A percentile compares a stretch with the other conserved stretches of the same genome.
phyloP scores from a whole-genome alignment of 768 basidiomycete genomes.

The Mycena amicta region DNA sequence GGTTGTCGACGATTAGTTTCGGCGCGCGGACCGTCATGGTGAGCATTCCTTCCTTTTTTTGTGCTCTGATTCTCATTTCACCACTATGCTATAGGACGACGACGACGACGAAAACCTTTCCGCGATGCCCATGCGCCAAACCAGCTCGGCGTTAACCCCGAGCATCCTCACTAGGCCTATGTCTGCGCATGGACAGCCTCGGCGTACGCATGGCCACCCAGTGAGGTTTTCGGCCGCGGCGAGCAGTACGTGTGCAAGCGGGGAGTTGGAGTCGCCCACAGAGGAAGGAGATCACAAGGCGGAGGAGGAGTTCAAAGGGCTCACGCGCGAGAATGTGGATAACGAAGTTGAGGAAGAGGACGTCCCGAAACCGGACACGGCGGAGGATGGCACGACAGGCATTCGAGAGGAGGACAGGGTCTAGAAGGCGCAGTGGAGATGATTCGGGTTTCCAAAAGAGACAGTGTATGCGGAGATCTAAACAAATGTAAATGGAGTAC shows the following conservation, averaged over 20 bases:
- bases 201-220: not conserved
- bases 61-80: too few species aligned
- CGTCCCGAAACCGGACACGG: too few species aligned
- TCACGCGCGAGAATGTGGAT: not conserved
- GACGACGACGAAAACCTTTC: not conserved
- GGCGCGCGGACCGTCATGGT: too few species aligned
- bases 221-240: not conserved
- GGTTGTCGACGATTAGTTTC: too few species aligned
- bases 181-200: not conserved
- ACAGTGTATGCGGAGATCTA: too few species aligned
- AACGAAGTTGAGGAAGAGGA: not conserved
- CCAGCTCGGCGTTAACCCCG: too few species aligned
- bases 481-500: too few species aligned
- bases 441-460: too few species aligned
- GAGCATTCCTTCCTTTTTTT: too few species aligned
- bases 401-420: not conserved
- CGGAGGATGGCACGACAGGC: not conserved
- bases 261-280: too few species aligned
- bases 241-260: not conserved
- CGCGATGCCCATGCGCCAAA: too few species aligned
- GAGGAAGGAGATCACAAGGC: not conserved
- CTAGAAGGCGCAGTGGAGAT: not conserved
- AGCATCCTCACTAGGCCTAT: not conserved
- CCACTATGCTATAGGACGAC: not conserved
- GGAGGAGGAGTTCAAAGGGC: not conserved